Percentiles rank a stretch among this genome's conserved stretches.
Conservation (phyloP, 2,329 filamentous ascomycete species). For the Fusarium sarcochroum region DNA sequence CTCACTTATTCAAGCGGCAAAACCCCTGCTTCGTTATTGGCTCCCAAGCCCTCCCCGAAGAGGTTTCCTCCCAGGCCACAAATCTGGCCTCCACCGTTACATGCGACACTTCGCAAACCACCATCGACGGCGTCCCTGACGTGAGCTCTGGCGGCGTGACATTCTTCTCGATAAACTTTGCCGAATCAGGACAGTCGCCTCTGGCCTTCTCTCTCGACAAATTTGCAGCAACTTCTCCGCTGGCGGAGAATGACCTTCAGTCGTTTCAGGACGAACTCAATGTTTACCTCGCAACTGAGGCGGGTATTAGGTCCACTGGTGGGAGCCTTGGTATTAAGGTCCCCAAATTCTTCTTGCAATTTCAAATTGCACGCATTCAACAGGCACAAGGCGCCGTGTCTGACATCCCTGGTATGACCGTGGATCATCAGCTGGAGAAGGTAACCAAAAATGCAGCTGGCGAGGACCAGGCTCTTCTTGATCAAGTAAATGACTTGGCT, state of each 20-base stretch:
- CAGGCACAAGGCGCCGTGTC: constrained; percentile 71
- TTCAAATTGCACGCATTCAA: constrained; percentile 71
- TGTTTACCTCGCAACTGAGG: constrained; percentile 72
- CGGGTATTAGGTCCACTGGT: constrained; percentile 67
- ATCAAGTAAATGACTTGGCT: constrained; percentile 65
- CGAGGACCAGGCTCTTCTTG: constrained; percentile 63
- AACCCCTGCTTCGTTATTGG: constrained; percentile 70
- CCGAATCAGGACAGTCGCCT: constrained; percentile 61
- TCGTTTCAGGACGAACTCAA: constrained; percentile 68
- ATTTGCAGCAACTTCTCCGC: constrained; percentile 66
- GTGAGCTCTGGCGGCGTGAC: constrained; percentile 64
- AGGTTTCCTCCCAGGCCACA: constrained; percentile 60
- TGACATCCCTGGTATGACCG: constrained; percentile 64
- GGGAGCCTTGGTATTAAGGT: constrained; percentile 70
- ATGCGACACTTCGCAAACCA: constrained; percentile 63
- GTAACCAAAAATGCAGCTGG: constrained; percentile 68
- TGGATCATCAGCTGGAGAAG: constrained; percentile 71
- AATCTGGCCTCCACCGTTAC: constrained; percentile 61
- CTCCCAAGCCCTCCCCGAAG: constrained; percentile 63
- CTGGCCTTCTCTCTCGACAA: constrained; percentile 67
- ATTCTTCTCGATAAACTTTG: constrained; percentile 71
- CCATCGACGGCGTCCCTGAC: constrained; percentile 68
- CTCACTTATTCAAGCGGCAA: constrained; percentile 47
- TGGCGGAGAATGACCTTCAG: constrained; percentile 64
- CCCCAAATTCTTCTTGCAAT: constrained; percentile 73